Evolutionary conservation across 306 rosid species (phyloP).

Genomic region (Dalbergia cochinchinensis): DNA sequence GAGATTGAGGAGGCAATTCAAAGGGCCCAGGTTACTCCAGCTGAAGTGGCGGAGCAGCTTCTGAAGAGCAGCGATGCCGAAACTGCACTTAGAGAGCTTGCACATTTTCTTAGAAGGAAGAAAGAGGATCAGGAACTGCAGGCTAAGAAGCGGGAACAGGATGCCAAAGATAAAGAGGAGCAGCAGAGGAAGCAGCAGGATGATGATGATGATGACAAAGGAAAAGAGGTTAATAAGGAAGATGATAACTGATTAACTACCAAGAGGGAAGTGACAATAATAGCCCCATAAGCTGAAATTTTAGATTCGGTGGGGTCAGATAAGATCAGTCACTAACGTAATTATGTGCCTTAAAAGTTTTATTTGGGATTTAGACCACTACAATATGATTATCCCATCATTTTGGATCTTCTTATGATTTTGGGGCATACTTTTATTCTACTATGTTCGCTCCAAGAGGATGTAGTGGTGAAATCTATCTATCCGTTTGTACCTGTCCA

Average conservation of each 20-base stretch:
- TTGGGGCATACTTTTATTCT: neutral
- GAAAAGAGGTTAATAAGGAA: neutral
- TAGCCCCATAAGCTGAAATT: neutral
- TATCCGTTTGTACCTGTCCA: no score
- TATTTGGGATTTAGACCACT: neutral
- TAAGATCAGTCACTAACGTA: neutral
- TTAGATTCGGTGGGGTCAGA: neutral
- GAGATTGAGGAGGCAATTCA: conserved; percentile 47
- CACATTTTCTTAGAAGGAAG: conserved; percentile 36
- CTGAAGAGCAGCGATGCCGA: conserved; percentile 43
- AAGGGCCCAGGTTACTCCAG: conserved; percentile 48
- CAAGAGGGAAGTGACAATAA: neutral
- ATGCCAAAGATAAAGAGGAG: conserved; percentile 21
- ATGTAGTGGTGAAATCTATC: neutral
- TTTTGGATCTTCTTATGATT: neutral
- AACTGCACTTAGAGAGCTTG: conserved; percentile 7
- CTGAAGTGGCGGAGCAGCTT: conserved; percentile 59
- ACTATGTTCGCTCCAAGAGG: neutral
- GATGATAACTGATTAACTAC: neutral
- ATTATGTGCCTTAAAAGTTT: neutral
- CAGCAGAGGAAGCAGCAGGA: neutral
- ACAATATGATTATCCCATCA: neutral
- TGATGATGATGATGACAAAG: conserved; percentile 1
- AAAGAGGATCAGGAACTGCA: conserved; percentile 30
- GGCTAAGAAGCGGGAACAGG: conserved; percentile 31